Base-by-base conservation (phyloP, 176 grass and related monocot genomes). In the Oryza brachyantha region DNA sequence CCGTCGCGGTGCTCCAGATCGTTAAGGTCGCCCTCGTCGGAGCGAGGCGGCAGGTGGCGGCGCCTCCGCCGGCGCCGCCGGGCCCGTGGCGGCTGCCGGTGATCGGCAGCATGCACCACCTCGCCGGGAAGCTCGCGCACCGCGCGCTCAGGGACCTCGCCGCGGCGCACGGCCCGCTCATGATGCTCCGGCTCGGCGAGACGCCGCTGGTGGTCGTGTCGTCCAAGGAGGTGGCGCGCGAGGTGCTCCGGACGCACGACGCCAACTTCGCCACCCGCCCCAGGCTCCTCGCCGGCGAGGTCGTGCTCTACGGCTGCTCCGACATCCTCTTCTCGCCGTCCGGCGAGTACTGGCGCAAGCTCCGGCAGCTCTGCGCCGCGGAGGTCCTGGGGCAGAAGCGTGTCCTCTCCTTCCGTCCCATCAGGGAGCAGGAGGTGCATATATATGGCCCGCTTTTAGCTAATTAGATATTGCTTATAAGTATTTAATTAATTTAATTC, bases 211-310 rank as follows among this genome's bases (percentile, higher is more conserved):
- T 86, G 63, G 84, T 86, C 28, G 84, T 75, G 14, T 75, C 77
- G 7, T 86, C 84, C 12, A 40, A 71, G 38, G 77, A 86, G 63
- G 64, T 81, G 7, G 77, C 77, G 0, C 63, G 84, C 0, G 84
- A 81, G 77, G 84, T 86, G 77, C 84, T 86, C 29, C 81, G 80
- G 84, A 72, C 75, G 38, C 84, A 86, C 70, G 84, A 86, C 63
- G 63, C 84, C 2, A 81, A 81, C 84, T 86, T 86, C 84, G 84
- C 84, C 2, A 86, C 80, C 77, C 70, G 84, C 0, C 84, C 84
- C 0, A 0, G 52, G 63, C 84, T 86, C 0, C 84, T 86, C 4
- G 84, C 80, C 10, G 77, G 84, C 52, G 77, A 64, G 70, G 80
- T 86, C 50, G 80, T 78, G 70, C 77, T 77, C 50, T 86, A 86